A percentile compares a stretch with the other conserved stretches of the same genome.
Evolutionary conservation across 768 basidiomycete species (phyloP).

Genomic region (Boletus pseudopeckii): DNA sequence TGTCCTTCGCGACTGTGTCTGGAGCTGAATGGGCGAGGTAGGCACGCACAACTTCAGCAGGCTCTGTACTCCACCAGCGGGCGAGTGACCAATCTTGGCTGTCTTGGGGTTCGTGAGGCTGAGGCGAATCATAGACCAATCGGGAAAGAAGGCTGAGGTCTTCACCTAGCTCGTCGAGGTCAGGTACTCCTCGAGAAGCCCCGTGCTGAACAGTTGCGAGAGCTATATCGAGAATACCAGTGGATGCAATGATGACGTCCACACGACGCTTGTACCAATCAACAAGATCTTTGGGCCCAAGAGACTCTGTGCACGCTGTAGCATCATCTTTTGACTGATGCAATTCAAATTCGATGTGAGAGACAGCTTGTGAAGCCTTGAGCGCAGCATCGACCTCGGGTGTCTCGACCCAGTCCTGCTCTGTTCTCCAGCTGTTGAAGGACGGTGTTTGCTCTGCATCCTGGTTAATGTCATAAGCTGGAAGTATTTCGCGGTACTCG

Average conservation of each 20-base stretch:
- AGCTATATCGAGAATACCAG: slow-evolving; percentile 78
- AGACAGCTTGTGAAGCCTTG: slow-evolving; percentile 21
- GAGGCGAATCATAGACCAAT: slow-evolving; percentile 79
- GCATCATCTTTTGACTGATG: slow-evolving; percentile 9
- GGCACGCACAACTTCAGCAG: slow-evolving; percentile 61
- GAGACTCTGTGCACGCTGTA: slow-evolving; percentile 5
- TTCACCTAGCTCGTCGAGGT: slow-evolving; percentile 84
- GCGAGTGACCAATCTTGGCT: slow-evolving; percentile 73
- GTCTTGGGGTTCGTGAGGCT: slow-evolving; percentile 36
- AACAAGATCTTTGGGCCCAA: slow-evolving; percentile 41
- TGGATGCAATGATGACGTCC: slow-evolving; percentile 53
- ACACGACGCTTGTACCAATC: slow-evolving; percentile 76
- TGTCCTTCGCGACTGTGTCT: slow-evolving; percentile 59
- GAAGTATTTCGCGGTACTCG: slow-evolving; percentile 59
- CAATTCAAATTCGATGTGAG: slow-evolving; percentile 9
- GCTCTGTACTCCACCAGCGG: slow-evolving; percentile 68
- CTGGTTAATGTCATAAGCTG: slow-evolving; percentile 48
- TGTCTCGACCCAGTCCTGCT: slow-evolving; percentile 59
- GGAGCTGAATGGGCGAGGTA: slow-evolving; percentile 75
- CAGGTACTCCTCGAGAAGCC: slow-evolving; percentile 72
- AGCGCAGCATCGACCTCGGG: slow-evolving; percentile 43
- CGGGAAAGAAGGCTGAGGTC: slow-evolving; percentile 84
- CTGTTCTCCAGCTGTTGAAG: slow-evolving; percentile 46
- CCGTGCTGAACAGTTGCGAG: slow-evolving; percentile 82
- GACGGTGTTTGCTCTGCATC: slow-evolving; percentile 40